Conservation (phyloP, 2,329 filamentous ascomycete genomes). For the Colletotrichum spaethianum region DNA sequence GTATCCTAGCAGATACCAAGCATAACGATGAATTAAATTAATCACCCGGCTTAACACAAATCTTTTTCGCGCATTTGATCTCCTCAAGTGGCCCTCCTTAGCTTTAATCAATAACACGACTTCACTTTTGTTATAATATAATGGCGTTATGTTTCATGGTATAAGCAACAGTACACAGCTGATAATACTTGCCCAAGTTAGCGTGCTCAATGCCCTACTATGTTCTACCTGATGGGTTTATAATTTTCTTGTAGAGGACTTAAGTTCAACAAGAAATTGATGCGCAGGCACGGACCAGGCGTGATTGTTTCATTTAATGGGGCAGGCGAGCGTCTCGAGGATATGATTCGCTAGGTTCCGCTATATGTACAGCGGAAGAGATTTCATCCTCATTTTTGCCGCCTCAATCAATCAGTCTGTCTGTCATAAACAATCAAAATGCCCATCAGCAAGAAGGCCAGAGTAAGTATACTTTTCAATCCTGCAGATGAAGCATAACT, state of each 20-base stretch:
- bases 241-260: not conserved
- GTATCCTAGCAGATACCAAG: not conserved
- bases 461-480: not conserved
- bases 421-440: not conserved
- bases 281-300: not conserved
- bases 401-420: not conserved
- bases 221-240: not conserved
- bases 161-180: no score
- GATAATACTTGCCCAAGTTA: not conserved
- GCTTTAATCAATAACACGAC: not conserved
- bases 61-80: not conserved
- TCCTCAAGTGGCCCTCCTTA: not conserved
- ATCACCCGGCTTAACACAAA: not conserved
- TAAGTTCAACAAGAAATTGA: not conserved
- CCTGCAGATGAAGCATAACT: not conserved
- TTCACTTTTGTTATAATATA: not conserved
- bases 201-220: not conserved
- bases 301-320: not conserved
- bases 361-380: not conserved
- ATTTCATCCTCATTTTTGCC: not conserved
- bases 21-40: conserved; percentile 1
- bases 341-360: not conserved
- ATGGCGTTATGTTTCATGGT: no score
- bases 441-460: conserved; percentile 1
- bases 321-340: not conserved